Evolutionary conservation across 148 eudicot genomes (phyloP).

Genomic region (Oxyria digyna): DNA sequence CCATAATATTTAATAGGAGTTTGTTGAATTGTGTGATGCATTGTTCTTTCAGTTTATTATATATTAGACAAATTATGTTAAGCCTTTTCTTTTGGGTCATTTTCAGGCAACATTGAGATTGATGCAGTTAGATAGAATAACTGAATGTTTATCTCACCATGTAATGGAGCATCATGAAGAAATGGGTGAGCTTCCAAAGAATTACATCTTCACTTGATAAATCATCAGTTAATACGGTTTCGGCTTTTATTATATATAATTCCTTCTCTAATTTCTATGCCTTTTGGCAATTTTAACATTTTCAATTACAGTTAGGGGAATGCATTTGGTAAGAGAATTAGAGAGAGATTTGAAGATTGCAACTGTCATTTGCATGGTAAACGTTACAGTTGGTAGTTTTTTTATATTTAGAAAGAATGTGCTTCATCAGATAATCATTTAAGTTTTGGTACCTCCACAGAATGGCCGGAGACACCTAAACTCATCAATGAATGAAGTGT

Average conservation of each 20-base stretch:
- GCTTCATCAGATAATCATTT: not conserved
- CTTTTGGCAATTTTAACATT: not conserved
- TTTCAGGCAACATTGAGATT: constrained; percentile 77
- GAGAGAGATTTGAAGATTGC: constrained; percentile 96
- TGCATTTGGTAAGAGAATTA: constrained; percentile 91
- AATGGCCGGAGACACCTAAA: constrained; percentile 87
- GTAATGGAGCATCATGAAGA: constrained; percentile 95
- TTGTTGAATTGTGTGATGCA: no score
- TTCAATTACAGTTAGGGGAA: constrained; percentile 61
- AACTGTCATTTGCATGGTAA: constrained; percentile 94
- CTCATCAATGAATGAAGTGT: constrained; percentile 91
- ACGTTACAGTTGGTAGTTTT: constrained; percentile 10
- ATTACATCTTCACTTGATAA: not conserved
- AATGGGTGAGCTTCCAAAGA: constrained; percentile 57
- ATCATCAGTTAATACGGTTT: not conserved
- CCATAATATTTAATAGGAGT: no score
- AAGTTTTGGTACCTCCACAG: constrained; percentile 29
- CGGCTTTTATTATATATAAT: not conserved
- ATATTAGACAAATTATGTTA: not conserved
- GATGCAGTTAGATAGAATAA: constrained; percentile 68
- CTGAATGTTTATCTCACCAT: constrained; percentile 71
- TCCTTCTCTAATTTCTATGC: no score
- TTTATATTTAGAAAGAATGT: not conserved
- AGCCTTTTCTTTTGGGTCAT: constrained; percentile 18
- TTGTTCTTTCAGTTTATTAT: constrained; percentile 3